phyloP scores from a whole-genome alignment of 805 yeast genomes.

The Tetrapisispora pingtungensis region DNA sequence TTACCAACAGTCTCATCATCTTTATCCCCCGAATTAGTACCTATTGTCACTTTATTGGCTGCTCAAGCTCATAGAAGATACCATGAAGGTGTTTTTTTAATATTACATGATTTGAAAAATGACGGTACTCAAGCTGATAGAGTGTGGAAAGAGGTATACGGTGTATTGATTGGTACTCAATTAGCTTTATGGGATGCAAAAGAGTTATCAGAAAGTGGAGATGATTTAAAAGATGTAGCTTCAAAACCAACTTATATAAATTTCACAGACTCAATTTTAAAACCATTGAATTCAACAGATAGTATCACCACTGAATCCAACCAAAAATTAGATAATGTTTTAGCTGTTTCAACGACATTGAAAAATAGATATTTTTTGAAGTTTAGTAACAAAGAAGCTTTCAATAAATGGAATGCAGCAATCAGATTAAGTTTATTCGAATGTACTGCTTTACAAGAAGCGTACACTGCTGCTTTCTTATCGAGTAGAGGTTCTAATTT shows the following conservation, averaged over 20 bases:
- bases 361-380: slow-evolving; percentile 82
- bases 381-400: slow-evolving; percentile 53
- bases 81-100: slow-evolving; percentile 65
- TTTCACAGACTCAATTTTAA: slow-evolving; percentile 80
- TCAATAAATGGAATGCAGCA: slow-evolving; percentile 73
- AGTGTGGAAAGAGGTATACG: slow-evolving; percentile 88
- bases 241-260: slow-evolving; percentile 81
- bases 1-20: slow-evolving; percentile 11
- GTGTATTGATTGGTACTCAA: slow-evolving; percentile 82
- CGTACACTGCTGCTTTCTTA: slow-evolving; percentile 89
- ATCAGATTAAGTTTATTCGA: slow-evolving; percentile 74
- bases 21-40: slow-evolving; percentile 38
- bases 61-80: slow-evolving; percentile 71
- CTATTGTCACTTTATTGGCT: slow-evolving; percentile 62
- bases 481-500: slow-evolving; percentile 84
- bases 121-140: slow-evolving; percentile 84
- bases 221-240: slow-evolving; percentile 43
- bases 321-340: slow-evolving; percentile 56
- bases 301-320: slow-evolving; percentile 41
- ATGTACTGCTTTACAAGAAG: slow-evolving; percentile 77
- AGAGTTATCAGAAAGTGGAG: slow-evolving; percentile 40
- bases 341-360: slow-evolving; percentile 86
- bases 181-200: slow-evolving; percentile 87
- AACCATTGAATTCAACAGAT: slow-evolving; percentile 58
- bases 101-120: slow-evolving; percentile 60